These are phyloP conservation scores for Sclerotinia minor DNA, from an alignment of 2,329 filamentous ascomycete species.

Conservation along the genomic window DNA sequence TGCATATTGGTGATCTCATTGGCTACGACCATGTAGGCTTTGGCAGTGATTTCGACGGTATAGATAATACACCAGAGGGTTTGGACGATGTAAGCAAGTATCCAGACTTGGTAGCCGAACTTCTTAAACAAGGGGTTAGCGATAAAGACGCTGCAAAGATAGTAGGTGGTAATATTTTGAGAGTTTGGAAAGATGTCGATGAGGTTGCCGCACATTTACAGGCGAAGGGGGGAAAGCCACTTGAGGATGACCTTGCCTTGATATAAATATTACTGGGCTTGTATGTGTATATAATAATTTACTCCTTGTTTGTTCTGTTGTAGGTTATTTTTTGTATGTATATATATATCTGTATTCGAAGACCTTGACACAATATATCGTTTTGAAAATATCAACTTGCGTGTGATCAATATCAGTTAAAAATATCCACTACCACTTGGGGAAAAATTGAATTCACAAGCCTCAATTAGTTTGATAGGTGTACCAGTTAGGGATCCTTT, in stretches of 20 bases:
- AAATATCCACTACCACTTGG: background rate
- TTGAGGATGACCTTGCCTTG: conserved; percentile 51
- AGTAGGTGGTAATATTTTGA: conserved; percentile 75
- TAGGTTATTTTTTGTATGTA: background rate
- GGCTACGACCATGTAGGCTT: conserved; percentile 87
- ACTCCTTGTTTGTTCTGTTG: background rate
- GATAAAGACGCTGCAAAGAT: conserved; percentile 74
- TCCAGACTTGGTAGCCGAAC: conserved; percentile 72
- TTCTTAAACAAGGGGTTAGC: conserved; percentile 71
- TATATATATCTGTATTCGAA: background rate
- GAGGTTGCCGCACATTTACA: conserved; percentile 67
- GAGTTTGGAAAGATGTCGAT: conserved; percentile 83
- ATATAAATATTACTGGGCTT: background rate
- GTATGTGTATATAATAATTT: background rate
- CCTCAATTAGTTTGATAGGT: too few species aligned
- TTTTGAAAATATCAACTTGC: background rate
- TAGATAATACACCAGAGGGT: conserved; percentile 64
- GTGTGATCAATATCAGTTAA: too few species aligned
- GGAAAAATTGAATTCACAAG: too few species aligned
- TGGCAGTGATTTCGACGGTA: conserved; percentile 88
- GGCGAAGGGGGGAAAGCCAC: conserved; percentile 49
- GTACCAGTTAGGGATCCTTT: too few species aligned
- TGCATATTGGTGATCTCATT: conserved; percentile 77
- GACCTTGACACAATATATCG: background rate
- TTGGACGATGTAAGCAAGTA: conserved; percentile 85